These are phyloP conservation scores for Vaccinium myrtillus DNA, from an alignment of 148 eudicot species.

Conservation along the genomic window DNA sequence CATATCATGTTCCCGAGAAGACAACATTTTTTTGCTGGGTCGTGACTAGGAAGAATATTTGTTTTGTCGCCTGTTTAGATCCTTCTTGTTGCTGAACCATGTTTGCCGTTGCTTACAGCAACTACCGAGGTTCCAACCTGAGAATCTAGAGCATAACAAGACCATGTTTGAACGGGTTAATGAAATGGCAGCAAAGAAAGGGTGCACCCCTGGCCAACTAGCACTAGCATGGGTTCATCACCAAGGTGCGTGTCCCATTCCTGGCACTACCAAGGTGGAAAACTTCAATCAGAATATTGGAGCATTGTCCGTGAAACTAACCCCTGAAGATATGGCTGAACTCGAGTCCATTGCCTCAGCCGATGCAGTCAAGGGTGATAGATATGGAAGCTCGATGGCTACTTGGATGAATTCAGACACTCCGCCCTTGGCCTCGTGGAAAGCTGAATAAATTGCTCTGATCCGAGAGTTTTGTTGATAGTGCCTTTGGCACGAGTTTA, in stretches of 20 bases:
- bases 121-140: constrained; percentile 17
- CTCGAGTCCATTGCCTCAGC: constrained; percentile 18
- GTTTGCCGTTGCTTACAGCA: not conserved
- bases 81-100: not conserved
- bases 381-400: not conserved
- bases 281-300: constrained; percentile 20
- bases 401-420: not conserved
- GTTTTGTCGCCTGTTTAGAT: not conserved
- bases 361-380: constrained; percentile 10
- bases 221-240: constrained; percentile 27
- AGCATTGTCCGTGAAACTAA: constrained; percentile 14
- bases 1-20: not conserved
- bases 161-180: constrained; percentile 17
- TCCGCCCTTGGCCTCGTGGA: not conserved
- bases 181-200: constrained; percentile 18
- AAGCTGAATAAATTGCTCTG: not conserved
- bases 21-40: not conserved
- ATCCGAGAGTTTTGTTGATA: not conserved
- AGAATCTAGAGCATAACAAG: constrained; percentile 19
- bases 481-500: not conserved
- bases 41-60: not conserved
- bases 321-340: constrained; percentile 16
- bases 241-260: constrained; percentile 22
- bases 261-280: constrained; percentile 18
- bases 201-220: constrained; percentile 20